Evolutionary conservation across 2,329 filamentous ascomycete genomes (phyloP), one percentile per base, ranked within the genome.

Genomic region (Zopfia rhizophila): DNA sequence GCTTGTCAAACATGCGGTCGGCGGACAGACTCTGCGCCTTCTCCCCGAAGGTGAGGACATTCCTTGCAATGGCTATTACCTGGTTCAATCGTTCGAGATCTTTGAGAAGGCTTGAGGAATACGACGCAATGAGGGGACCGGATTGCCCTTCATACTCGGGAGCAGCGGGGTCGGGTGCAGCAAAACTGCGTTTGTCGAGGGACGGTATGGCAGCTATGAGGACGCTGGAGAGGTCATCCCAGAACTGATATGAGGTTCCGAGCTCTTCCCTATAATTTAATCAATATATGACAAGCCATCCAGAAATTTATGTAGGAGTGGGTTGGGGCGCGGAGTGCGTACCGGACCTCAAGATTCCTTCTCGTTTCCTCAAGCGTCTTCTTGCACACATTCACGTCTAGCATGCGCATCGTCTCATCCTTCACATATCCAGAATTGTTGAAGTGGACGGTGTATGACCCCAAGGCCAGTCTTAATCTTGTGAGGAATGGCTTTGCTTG

Each of bases 61-160:
- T 87, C 21, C 84, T 77, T 16, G 81, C 81, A 46, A 87, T 84
- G 5, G 79, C 82, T 28, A 85, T 80, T 7, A 87, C 63, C 58
- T 85, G 82, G 57, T 86, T 85, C 29, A 87, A 66, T 19, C 83
- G 74, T 61, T 86, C 83, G 43, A 87, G 77, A 56, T 87, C 84
- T 55, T 83, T 81, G 51, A 84, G 78, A 38, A 87, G 66, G 5
- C 74, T 78, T 37, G 79, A 78, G 49, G 84, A 82, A 58, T 84
- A 82, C 46, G 76, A 77, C 11, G 83, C 83, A 52, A 87, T 86
- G 13, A 86, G 71, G 24, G 83, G 81, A 3, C 83, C 83, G 6
- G 79, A 83, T 2, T 81, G 78, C 24, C 78, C 79, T 52, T 84
- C 81, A 48, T 83, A 84, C 53, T 82, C 80, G 19, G 80, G 78